These are phyloP conservation scores for Alternaria rosae DNA, from an alignment of 2,329 filamentous ascomycete species.

Conservation along the genomic window DNA sequence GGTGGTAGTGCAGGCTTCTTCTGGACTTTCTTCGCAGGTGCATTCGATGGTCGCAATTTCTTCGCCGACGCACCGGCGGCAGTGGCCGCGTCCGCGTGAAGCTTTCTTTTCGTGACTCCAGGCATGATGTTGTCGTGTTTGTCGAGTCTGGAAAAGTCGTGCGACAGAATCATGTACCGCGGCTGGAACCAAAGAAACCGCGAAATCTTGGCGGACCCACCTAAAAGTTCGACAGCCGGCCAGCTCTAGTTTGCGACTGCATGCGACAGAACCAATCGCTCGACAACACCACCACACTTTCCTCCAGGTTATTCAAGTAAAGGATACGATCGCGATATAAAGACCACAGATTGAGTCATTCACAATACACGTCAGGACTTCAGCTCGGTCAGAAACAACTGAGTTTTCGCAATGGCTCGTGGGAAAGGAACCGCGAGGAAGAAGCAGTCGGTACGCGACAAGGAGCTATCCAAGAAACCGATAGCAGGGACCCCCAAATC, in stretches of 20 bases:
- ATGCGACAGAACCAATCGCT: not conserved
- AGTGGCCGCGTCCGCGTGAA: conserved; percentile 27
- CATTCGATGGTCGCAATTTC: conserved; percentile 26
- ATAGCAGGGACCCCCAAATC: conserved; percentile 77
- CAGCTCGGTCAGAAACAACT: conserved; percentile 11
- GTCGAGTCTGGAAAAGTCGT: conserved; percentile 6
- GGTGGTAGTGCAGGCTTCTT: conserved; percentile 22
- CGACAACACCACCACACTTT: not conserved
- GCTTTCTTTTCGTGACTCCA: conserved; percentile 54
- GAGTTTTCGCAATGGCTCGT: conserved; percentile 36
- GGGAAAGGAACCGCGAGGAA: conserved; percentile 38
- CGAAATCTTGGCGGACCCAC: conserved; percentile 22
- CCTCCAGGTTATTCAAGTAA: not conserved
- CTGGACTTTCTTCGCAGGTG: conserved; percentile 17
- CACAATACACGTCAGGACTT: not conserved
- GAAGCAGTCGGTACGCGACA: conserved; percentile 46
- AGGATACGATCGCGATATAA: not conserved
- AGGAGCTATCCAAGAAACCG: conserved; percentile 62
- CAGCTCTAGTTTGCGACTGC: conserved; percentile 13
- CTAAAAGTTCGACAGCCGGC: conserved; percentile 14
- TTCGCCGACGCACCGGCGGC: conserved; percentile 19
- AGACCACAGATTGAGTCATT: not conserved
- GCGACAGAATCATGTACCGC: not conserved
- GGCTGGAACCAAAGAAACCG: not conserved
- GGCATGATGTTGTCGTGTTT: conserved; percentile 49